phyloP scores from a whole-genome alignment of 495 filamentous ascomycete species.

The Hyaloscypha hepaticicola region DNA sequence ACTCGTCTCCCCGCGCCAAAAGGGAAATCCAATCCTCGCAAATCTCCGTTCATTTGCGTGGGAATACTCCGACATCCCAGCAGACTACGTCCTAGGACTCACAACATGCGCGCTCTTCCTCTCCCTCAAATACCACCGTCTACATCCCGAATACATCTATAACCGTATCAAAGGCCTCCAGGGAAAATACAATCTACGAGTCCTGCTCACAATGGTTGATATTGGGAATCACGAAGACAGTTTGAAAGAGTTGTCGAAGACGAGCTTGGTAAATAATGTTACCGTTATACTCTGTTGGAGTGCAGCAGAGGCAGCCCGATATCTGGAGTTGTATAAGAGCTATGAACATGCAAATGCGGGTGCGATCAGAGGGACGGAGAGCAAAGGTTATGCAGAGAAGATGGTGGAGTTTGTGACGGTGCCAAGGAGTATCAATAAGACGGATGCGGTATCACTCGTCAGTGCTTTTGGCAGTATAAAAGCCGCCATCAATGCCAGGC shows the following conservation, averaged over 20 bases:
- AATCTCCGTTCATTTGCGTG: constrained; percentile 80
- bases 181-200: constrained; percentile 77
- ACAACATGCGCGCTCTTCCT: constrained; percentile 93
- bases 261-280: constrained; percentile 75
- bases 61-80: constrained; percentile 94
- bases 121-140: constrained; percentile 92
- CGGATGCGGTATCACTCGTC: constrained; percentile 84
- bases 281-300: constrained; percentile 93
- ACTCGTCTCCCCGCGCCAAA: constrained; percentile 79
- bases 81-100: constrained; percentile 84
- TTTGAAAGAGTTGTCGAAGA: constrained; percentile 32
- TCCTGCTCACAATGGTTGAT: constrained; percentile 89
- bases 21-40: constrained; percentile 91
- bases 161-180: constrained; percentile 78
- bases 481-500: constrained; percentile 80
- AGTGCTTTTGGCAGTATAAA: constrained; percentile 84
- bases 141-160: constrained; percentile 98
- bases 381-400: constrained; percentile 78
- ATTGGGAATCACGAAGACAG: constrained; percentile 80
- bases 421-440: constrained; percentile 88
- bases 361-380: constrained; percentile 78
- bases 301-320: constrained; percentile 86
- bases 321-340: constrained; percentile 90
- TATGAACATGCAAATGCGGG: constrained; percentile 82
- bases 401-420: constrained; percentile 93